phyloP scores from a whole-genome alignment of 345 rosid genomes.

The Citrus sp. region DNA sequence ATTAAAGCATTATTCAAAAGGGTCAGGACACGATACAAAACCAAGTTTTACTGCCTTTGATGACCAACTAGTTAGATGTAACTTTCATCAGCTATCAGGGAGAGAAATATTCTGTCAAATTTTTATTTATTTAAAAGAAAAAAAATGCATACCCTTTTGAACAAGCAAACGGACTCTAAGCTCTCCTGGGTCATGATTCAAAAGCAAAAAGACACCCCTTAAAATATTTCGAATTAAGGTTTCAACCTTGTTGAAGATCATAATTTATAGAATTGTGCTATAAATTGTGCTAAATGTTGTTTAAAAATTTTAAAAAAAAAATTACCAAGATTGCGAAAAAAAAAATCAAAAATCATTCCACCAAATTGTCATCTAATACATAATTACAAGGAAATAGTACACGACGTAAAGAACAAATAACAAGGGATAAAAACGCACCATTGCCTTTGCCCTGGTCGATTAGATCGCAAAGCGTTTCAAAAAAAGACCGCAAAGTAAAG shows the following conservation, averaged over 20 bases:
- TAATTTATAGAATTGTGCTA: neutral
- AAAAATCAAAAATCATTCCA: neutral
- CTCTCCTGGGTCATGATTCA: neutral
- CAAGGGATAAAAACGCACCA: slow-evolving; percentile 16
- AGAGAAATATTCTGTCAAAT: neutral
- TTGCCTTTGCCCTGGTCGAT: slow-evolving; percentile 1
- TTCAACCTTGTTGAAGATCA: neutral
- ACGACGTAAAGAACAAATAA: too few species aligned
- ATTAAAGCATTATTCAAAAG: neutral
- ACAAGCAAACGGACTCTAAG: neutral
- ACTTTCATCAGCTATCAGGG: neutral
- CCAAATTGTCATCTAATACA: neutral
- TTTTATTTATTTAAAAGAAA: neutral
- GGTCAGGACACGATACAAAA: neutral
- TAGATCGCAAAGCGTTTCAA: slow-evolving; percentile 9
- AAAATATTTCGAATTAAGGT: neutral
- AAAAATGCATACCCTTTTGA: neutral
- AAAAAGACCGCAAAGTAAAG: neutral
- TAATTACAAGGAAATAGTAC: neutral
- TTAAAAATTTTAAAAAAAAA: neutral
- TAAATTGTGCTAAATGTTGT: neutral
- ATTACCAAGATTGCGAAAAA: neutral
- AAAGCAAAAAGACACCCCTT: neutral
- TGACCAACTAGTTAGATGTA: neutral
- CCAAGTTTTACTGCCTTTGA: neutral